A percentile compares a stretch with the other conserved stretches of the same genome.
Evolutionary conservation across 2,329 filamentous ascomycete species (phyloP).

Genomic region (Volutella citrinella): DNA sequence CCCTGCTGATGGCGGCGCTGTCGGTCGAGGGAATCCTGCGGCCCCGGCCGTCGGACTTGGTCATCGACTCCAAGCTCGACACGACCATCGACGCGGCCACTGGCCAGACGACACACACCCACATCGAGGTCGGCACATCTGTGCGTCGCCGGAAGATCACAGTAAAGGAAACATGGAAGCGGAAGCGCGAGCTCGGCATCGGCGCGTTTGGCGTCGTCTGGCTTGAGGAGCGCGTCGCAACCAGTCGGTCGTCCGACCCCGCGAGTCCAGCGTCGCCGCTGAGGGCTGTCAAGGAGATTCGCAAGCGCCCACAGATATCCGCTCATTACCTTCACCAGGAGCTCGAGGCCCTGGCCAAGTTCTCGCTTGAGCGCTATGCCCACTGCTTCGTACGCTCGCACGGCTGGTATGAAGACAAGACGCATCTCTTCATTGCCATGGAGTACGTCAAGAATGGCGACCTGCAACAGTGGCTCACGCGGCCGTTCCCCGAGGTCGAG

Average conservation of each 20-base stretch:
- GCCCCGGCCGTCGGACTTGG: too few relatives aligned
- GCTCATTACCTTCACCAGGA: constrained; percentile 1
- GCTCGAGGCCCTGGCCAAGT: constrained; percentile 7
- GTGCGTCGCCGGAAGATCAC: too few relatives aligned
- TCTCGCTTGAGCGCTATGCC: constrained; percentile 3
- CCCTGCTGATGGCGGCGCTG: too few relatives aligned
- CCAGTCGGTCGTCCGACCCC: not conserved
- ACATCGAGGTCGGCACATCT: too few relatives aligned
- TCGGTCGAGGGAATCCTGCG: too few relatives aligned
- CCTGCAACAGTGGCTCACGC: constrained; percentile 6
- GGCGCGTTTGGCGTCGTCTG: constrained; percentile 2
- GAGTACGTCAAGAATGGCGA: constrained; percentile 9
- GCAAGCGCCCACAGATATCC: constrained; percentile 1
- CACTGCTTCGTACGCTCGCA: constrained; percentile 6
- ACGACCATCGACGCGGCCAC: too few relatives aligned
- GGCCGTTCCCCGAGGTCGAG: constrained; percentile 3
- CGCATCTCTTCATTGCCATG: constrained; percentile 9
- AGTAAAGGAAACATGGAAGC: not conserved
- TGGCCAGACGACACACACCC: too few relatives aligned
- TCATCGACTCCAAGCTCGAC: too few relatives aligned
- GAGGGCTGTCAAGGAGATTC: constrained; percentile 6
- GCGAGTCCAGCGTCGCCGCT: not conserved
- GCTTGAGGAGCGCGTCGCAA: constrained; percentile 1
- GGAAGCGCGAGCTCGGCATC: not conserved
- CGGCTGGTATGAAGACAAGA: constrained; percentile 8